Base-by-base conservation (phyloP, 1,284 basidiomycete genomes). In the Ustilago vetiveriae region DNA sequence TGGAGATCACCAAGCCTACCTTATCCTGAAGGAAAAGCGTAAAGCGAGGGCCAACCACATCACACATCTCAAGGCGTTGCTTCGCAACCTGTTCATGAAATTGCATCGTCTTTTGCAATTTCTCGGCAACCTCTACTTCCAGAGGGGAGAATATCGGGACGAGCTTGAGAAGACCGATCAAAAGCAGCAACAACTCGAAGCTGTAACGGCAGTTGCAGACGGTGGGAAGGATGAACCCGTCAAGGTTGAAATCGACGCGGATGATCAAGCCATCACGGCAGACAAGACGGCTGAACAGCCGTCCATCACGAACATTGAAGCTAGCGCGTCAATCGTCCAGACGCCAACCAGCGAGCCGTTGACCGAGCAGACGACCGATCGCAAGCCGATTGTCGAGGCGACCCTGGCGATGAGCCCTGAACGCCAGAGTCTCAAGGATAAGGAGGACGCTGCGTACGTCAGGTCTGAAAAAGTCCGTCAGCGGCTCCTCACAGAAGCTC, bases 51-150 rank as follows among this genome's bases (percentile, higher is more conserved):
- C 67, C 13, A 35, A 9, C 6, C 52, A 78, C 21, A 16, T 72
- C 9, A 46, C 35, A 5, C 59, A 62, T 27, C 51, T 76, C 10
- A 57, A 62, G 26, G 54, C 67, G 6, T 43, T 67, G 11, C 45
- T 67, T 22, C 72, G 78, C 14, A 45, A 38, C 22, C 49, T 67
- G 60, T 59, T 73, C 8, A 77, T 76, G 39, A 58, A 68, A 30
- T 40, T 72, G 30, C 78, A 80, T 59, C 74, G 79, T 2, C 50
- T 70, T 1, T 45, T 74, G 23, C 72, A 75, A 24, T 81, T 78
- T 39, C 30, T 44, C 9, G 79, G 79, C n/a, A 78, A 80, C 42
- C 49, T 73, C 32, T 79, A 63, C 57, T 81, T 65, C 21, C 76
- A 76, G 27, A 50, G 77, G 26, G 77, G 74, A 35, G 69, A 80